Evolutionary conservation across 495 filamentous ascomycete species (phyloP), one percentile per base, ranked within the genome.

Genomic region (Mytilinidion resinicola): DNA sequence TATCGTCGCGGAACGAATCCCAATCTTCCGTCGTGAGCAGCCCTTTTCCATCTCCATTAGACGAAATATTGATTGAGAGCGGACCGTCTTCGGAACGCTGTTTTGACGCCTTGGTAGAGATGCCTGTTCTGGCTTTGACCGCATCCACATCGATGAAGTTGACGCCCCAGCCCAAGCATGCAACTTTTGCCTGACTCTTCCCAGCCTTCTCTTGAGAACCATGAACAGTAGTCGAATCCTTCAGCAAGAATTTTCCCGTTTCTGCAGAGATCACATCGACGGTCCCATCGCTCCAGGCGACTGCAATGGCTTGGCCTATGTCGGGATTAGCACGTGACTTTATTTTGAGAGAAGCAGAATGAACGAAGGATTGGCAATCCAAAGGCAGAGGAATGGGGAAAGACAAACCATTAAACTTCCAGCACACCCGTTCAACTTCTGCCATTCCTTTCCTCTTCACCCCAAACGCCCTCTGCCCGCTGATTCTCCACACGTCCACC

Each of bases 391-490:
- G 6, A 30, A 2, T 30, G 25, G 25, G n/a, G n/a, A n/a, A 30
- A 30, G 25, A 30, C 25, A 57, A 72, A 88, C 90, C 91, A 71
- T 93, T 87, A 48, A 78, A 80, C 70, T 92, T 93, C 91, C 90
- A 95, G 51, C 70, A 73, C 43, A 91, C 38, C 67, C 73, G 76
- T 69, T 66, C 78, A 66, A 77, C 78, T 66, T 73, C 77, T 11
- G 70, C 20, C 70, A 51, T 59, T 69, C 73, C 62, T 70, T 77
- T 61, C 67, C 71, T 54, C 71, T 74, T 73, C 69, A 81, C 55
- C 6, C 87, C 83, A 65, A 92, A 85, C 2, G 87, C 83, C 4
- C 78, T 74, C 64, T 87, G 85, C 0, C 84, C 84, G 53, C 87
- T 90, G 49, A 89, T 63, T 61, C 89, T 75, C 65, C 81, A 87